phyloP scores from a whole-genome alignment of 2,329 filamentous ascomycete genomes.

The Akanthomyces muscarius region DNA sequence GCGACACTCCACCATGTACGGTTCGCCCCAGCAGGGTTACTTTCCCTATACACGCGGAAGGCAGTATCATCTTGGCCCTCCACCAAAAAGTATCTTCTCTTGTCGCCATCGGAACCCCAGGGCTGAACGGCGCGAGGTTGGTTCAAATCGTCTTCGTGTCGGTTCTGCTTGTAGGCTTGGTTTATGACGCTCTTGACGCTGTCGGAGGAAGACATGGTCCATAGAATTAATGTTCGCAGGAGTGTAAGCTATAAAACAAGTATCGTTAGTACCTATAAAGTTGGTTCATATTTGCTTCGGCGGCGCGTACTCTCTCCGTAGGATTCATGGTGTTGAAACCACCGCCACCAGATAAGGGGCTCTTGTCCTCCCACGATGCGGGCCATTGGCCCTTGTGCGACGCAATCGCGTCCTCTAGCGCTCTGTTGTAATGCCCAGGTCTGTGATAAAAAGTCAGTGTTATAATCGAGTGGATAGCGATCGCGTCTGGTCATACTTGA shows the following conservation, averaged over 20 bases:
- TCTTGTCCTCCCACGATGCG: constrained; percentile 74
- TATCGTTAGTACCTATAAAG: constrained; percentile 17
- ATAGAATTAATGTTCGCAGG: constrained; percentile 77
- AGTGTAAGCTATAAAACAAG: constrained; percentile 63
- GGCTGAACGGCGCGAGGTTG: constrained; percentile 85
- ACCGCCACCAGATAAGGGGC: constrained; percentile 73
- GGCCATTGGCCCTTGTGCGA: constrained; percentile 88
- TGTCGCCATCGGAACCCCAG: constrained; percentile 86
- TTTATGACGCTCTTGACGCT: constrained; percentile 76
- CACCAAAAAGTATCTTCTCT: constrained; percentile 87
- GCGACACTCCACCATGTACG: constrained; percentile 91
- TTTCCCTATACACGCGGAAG: constrained; percentile 92
- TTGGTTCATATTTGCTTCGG: constrained; percentile 5
- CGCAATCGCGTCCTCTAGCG: constrained; percentile 87
- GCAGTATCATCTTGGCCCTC: constrained; percentile 92
- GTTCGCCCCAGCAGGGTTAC: constrained; percentile 72
- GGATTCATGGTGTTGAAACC: constrained; percentile 81
- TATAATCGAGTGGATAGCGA: too few relatives aligned
- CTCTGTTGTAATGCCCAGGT: constrained; percentile 85
- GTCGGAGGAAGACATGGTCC: constrained; percentile 87
- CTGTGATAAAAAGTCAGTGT: constrained; percentile 42
- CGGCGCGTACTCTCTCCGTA: constrained; percentile 66
- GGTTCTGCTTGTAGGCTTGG: constrained; percentile 81
- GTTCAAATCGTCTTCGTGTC: constrained; percentile 75
- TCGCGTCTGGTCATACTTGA: constrained; percentile 66